Evolutionary conservation across 1,284 basidiomycete genomes (phyloP), one percentile per base, ranked within the genome.

Genomic region (Irpex sp.): DNA sequence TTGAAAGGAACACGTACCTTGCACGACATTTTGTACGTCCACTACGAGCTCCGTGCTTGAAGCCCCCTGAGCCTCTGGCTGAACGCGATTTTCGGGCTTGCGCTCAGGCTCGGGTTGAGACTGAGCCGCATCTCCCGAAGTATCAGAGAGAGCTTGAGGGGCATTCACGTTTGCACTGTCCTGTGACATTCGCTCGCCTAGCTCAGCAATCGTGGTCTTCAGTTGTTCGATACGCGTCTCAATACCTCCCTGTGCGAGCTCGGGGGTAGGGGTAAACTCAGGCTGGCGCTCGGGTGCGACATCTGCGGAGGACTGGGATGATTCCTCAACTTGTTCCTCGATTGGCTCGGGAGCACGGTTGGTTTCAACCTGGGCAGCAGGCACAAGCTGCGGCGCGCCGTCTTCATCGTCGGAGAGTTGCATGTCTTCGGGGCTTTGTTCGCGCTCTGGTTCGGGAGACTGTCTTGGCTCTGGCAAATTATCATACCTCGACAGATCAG

Each of bases 101-200:
- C 3, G 35, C 3, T n/a, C 35, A 6, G 35, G 35, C 15, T 17
- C 57, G 13, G 13, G 5, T 8, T 57, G 17, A 35, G 9, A 11
- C 35, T 6, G 9, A 7, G 6, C 5, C 26, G 26, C 54, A 13
- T 13, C 19, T 15, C 21, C 15, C 11, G 26, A 11, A 31, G 31
- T 35, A 7, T 39, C 56, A 11, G 39, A 13, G 13, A 7, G 54
- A 56, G 9, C 31, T 21, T 56, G 17, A 21, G 26, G 9, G 15
- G 15, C 8, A n/a, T 56, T 21, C 8, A 11, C n/a, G 31, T 56
- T 26, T 7, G 71, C 71, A 13, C 59, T 54, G 68, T 78, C 75
- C 68, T 17, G 47, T 67, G 61, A 62, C 78, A 79, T 72, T 80
- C 81, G 59, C 80, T 79, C 73, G 81, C 81, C 74, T 77, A 73